Conservation (phyloP, 2,329 filamentous ascomycete genomes). For the Colletotrichum viniferum region DNA sequence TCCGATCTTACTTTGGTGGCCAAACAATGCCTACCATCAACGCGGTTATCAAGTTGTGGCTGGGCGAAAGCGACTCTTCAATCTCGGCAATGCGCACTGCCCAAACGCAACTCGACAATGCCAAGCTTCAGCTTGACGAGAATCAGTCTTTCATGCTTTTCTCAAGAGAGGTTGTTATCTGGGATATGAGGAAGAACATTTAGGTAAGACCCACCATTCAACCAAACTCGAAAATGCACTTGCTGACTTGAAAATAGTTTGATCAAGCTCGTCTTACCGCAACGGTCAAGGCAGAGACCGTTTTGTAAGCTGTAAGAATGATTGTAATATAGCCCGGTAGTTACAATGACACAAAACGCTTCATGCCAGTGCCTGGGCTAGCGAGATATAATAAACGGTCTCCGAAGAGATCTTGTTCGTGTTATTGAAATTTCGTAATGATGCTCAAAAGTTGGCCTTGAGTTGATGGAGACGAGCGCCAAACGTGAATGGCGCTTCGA, state of each 20-base stretch:
- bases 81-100: background rate
- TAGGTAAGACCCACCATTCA: background rate
- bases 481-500: background rate
- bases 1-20: background rate
- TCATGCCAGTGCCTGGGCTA: background rate
- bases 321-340: background rate
- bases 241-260: background rate
- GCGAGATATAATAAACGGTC: background rate
- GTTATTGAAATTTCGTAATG: background rate
- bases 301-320: background rate
- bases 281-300: background rate
- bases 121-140: background rate
- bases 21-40: background rate
- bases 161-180: background rate
- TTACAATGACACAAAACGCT: background rate
- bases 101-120: background rate
- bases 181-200: background rate
- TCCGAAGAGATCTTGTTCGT: background rate
- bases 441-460: background rate
- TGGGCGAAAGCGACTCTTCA: background rate
- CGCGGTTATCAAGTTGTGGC: slow-evolving; percentile 6
- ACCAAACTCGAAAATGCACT: background rate
- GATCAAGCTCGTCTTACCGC: background rate
- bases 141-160: slow-evolving; percentile 7
- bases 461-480: background rate